Percentiles rank a stretch among this genome's conserved stretches.
Conservation (phyloP, 2,329 filamentous ascomycete species). For the Tolypocladium cylindrosporum region DNA sequence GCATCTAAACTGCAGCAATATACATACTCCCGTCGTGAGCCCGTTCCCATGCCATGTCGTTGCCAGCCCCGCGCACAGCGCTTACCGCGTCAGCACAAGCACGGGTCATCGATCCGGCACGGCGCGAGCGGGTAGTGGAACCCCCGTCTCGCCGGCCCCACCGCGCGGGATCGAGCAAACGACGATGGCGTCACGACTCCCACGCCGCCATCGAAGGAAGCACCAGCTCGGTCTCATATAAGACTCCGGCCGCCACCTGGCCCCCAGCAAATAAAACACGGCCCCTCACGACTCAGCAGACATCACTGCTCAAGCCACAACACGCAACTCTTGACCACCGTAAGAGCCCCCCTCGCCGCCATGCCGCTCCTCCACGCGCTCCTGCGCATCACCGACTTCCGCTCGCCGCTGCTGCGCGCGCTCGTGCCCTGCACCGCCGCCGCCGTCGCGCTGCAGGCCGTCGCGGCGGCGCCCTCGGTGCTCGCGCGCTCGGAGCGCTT, state of each 20-base stretch:
- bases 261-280: not conserved
- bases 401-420: slow-evolving; percentile 50
- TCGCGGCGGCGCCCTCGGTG: slow-evolving; percentile 53
- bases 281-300: too few species aligned
- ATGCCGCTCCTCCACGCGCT: slow-evolving; percentile 33
- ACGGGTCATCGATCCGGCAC: not conserved
- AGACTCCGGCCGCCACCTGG: not conserved
- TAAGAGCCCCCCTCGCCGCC: not conserved
- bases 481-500: slow-evolving; percentile 51
- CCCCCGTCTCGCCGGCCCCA: not conserved
- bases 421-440: slow-evolving; percentile 51
- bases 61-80: not conserved
- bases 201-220: not conserved
- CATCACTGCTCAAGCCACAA: too few species aligned
- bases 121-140: not conserved
- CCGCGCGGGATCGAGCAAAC: not conserved
- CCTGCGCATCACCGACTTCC: slow-evolving; percentile 51
- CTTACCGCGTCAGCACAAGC: not conserved
- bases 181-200: not conserved
- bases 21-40: too few species aligned
- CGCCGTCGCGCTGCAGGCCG: slow-evolving; percentile 53
- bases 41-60: not conserved
- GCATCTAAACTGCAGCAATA: too few species aligned
- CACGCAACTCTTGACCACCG: too few species aligned
- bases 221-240: not conserved